Evolutionary conservation across 768 basidiomycete species (phyloP).

Genomic region (Plicaturopsis crispa): DNA sequence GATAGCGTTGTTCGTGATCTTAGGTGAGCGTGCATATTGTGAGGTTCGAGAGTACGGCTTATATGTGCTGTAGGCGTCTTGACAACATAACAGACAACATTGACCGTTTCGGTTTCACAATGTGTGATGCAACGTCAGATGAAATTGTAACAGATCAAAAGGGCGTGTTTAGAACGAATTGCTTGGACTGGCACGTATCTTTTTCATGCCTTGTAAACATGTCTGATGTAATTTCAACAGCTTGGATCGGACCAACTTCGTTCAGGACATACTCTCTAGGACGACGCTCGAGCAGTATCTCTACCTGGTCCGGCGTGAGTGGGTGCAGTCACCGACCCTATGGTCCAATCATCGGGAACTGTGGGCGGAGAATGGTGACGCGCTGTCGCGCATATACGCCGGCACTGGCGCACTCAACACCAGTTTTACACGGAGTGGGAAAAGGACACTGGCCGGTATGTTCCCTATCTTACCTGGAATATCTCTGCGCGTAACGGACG

Average conservation of each 20-base stretch:
- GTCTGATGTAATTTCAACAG: conserved; percentile 30
- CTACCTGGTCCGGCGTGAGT: conserved; percentile 67
- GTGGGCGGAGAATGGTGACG: conserved; percentile 97
- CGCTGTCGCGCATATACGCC: conserved; percentile 89
- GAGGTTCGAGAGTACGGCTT: neutral
- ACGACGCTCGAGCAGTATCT: conserved; percentile 80
- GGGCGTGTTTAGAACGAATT: conserved; percentile 92
- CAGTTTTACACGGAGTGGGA: conserved; percentile 91
- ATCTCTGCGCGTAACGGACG: no score
- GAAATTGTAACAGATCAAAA: conserved; percentile 82
- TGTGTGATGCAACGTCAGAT: conserved; percentile 59
- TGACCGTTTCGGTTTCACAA: conserved; percentile 81
- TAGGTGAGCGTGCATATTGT: conserved; percentile 28
- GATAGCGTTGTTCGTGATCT: conserved; percentile 78
- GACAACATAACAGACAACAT: conserved; percentile 53
- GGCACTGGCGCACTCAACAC: conserved; percentile 93
- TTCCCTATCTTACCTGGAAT: no score
- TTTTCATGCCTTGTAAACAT: neutral
- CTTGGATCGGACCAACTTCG: conserved; percentile 94
- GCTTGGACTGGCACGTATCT: conserved; percentile 75
- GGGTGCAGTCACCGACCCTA: conserved; percentile 57
- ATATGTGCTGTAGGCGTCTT: conserved; percentile 36
- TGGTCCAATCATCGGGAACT: conserved; percentile 89
- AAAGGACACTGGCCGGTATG: conserved; percentile 82
- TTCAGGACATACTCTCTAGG: conserved; percentile 90